Base-by-base conservation (phyloP, 2,329 filamentous ascomycete species). In the Anisogramma anomala region DNA sequence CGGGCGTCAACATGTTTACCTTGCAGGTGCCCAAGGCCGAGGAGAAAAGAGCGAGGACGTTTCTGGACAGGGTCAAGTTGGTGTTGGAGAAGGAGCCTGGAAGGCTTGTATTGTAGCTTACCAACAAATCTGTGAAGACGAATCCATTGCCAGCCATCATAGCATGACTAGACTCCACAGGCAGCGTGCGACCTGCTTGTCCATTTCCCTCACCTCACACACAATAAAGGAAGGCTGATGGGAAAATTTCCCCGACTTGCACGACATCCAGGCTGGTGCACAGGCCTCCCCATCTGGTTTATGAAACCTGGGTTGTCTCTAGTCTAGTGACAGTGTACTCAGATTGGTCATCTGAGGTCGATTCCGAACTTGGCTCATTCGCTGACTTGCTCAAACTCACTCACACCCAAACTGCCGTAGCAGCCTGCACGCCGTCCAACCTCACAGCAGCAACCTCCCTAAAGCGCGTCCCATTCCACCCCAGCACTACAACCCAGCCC, bases 1-100 rank as follows among this genome's bases (percentile, higher is more conserved):
- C 66, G 3, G 74, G 79, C 11, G 65, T 75, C 41, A 93, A 94
- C 58, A 66, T 88, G 0, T 94, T 96, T 58, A 89, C 78, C 53
- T 66, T 98, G 38, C 79, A 70, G 20, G 88, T 94, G 15, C 78
- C 82, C 28, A 77, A 74, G 62, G 76, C 74, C 7, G 91, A 98
- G 59, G 83, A 88, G 71, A 76, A 79, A 66, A 72, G 87, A 53
- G 91, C 85, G 11, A 71, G 75, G 55, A 70, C 80, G 9, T 98
- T 95, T 65, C 62, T 98, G 49, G 82, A 89, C 63, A 77, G 85
- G 52, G 74, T 95, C 56, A 95, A 94, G 76, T 65, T 71, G 33
- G 79, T 89, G 19, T 62, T 98, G 51, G 85, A 93, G 63, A 71
- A 76, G 49, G 82, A 91, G 62, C 85, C 86, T 11, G 84, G 79